Conservation (phyloP, 108 stramenopile genomes). For the Conticribra guillardii region DNA sequence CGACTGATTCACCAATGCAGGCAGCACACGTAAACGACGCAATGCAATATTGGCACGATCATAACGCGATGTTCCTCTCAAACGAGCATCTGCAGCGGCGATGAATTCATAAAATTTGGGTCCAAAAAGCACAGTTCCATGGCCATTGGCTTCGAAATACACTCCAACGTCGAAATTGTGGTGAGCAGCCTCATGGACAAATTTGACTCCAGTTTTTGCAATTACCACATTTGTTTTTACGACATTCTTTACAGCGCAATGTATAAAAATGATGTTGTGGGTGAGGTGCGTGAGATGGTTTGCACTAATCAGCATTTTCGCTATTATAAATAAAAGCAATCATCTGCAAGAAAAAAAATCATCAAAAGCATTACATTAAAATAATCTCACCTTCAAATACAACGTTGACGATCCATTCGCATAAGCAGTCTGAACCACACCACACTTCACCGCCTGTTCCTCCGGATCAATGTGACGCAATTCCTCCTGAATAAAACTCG, state of each 20-base stretch:
- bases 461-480: slow-evolving; percentile 51
- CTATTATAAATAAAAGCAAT: too few species aligned
- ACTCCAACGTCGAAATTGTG: slow-evolving; percentile 95
- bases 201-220: slow-evolving; percentile 98
- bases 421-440: slow-evolving; percentile 99
- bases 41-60: slow-evolving; percentile 47
- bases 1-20: slow-evolving; percentile 89
- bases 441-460: slow-evolving; percentile 67
- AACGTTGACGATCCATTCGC: slow-evolving; percentile 96
- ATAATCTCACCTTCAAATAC: slow-evolving; percentile 69
- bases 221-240: slow-evolving; percentile 65
- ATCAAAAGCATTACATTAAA: not conserved
- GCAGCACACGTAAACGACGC: slow-evolving; percentile 55
- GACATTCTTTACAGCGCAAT: slow-evolving; percentile 27
- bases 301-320: too few species aligned
- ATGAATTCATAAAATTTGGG: slow-evolving; percentile 55
- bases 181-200: slow-evolving; percentile 93
- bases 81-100: slow-evolving; percentile 32
- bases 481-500: slow-evolving; percentile 80
- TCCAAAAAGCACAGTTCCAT: slow-evolving; percentile 97
- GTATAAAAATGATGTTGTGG: not conserved
- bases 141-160: slow-evolving; percentile 99
- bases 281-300: too few species aligned
- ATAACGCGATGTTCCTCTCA: slow-evolving; percentile 37
- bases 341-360: too few species aligned